Base-by-base conservation (phyloP, 768 basidiomycete genomes). In the Xanthoconium purpureum region DNA sequence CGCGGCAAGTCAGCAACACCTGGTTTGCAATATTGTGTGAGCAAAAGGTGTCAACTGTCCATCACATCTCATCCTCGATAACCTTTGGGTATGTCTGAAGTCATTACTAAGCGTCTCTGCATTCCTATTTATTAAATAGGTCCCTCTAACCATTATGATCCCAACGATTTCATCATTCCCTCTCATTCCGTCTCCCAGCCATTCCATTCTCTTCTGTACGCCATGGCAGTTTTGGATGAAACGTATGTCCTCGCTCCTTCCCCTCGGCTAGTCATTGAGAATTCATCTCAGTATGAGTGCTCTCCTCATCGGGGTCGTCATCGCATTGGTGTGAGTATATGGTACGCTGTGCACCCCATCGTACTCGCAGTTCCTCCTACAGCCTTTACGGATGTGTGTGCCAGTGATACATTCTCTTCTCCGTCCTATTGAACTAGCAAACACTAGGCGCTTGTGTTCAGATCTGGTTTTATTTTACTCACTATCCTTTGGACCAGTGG, bases 361-460 rank as follows among this genome's bases (percentile, higher is more conserved):
- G 30, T 44, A 7, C 54, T 57, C 52, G 58, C 24, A 20, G n/a
- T 33, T 15, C 36, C 24, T 60, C 29, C 10, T 5, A 38, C 39
- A 84, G 83, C 13, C 67, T 84, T 13, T 78, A 80, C 39, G 83
- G 82, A 71, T 77, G 83, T 82, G 52, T 14, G 71, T 63, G 28
- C 2, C n/a, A 20, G 14, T 35, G 14, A 42, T 32, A 37, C n/a
- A 14, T 14, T 32, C 24, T 7, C 30, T 15, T 36, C 5, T 45
- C 0, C 30, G 12, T 13, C 17, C n/a, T 20, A 11, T 57, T 46
- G 35, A 66, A 30, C 43, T 24, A 33, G 20, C 18, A 39, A 43
- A n/a, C 44, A 5, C 52, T 33, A 85, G 84, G 82, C n/a, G 81
- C 82, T 5, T 74, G 75, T 46, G 68, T 84, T 24, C 84, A 85